Evolutionary conservation across 106 monocot species (phyloP).

Genomic region (Platanthera zijinensis): DNA sequence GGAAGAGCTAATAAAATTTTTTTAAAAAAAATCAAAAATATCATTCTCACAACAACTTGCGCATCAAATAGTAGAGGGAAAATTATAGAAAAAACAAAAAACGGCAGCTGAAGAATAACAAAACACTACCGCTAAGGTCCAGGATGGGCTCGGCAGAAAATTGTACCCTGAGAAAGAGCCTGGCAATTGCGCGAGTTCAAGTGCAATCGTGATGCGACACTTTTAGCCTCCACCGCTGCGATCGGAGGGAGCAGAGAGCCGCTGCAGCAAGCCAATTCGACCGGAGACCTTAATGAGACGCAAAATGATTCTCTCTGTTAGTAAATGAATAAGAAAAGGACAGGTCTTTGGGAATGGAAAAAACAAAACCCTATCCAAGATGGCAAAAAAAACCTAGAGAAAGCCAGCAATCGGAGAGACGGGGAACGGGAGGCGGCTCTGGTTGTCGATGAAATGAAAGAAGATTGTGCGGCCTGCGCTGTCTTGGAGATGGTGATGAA

Average conservation of each 20-base stretch:
- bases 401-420: neutral
- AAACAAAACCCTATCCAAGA: neutral
- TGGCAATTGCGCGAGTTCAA: slow-evolving; percentile 8
- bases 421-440: slow-evolving; percentile 1
- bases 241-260: slow-evolving; percentile 3
- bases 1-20: too few relatives aligned
- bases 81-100: neutral
- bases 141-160: slow-evolving; percentile 8
- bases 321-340: neutral
- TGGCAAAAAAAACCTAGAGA: slow-evolving; percentile 2
- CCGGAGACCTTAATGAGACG: slow-evolving; percentile 8
- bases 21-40: too few relatives aligned
- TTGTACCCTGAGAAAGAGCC: slow-evolving; percentile 20
- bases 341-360: neutral
- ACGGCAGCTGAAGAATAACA: neutral
- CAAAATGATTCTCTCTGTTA: neutral
- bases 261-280: slow-evolving; percentile 10
- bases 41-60: too few relatives aligned
- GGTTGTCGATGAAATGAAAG: neutral
- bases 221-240: neutral
- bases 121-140: slow-evolving; percentile 10
- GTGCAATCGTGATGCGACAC: slow-evolving; percentile 13
- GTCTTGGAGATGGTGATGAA: neutral
- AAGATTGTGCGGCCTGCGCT: neutral
- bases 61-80: too few relatives aligned